phyloP scores from a whole-genome alignment of 306 rosid genomes.

The Begonia loranthoides region DNA sequence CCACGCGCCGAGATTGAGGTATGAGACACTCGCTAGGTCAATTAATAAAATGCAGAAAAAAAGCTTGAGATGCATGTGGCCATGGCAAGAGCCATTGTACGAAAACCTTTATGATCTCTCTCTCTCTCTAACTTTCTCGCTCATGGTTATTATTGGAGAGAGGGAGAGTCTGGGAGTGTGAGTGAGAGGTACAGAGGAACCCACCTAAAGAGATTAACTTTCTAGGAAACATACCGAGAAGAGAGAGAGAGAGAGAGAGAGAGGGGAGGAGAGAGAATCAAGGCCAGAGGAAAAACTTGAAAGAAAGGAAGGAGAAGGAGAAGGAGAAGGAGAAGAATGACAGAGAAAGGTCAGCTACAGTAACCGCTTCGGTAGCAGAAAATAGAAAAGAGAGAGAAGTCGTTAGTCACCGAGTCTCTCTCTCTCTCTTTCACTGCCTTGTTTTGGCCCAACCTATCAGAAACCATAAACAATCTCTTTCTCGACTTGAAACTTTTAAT shows the following conservation, averaged over 20 bases:
- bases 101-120: conserved; percentile 37
- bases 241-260: conserved; percentile 1
- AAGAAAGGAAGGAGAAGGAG: conserved; percentile 7
- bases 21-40: background rate
- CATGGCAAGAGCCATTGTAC: conserved; percentile 40
- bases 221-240: conserved; percentile 25
- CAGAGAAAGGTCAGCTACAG: conserved; percentile 18
- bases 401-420: conserved; percentile 34
- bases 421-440: conserved; percentile 4
- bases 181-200: conserved; percentile 11
- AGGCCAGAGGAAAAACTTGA: conserved; percentile 1
- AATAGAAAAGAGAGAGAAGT: conserved; percentile 26
- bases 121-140: conserved; percentile 1
- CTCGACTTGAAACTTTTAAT: conserved; percentile 1
- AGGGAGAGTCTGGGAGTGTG: conserved; percentile 10
- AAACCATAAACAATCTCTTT: background rate
- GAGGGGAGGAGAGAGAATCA: background rate
- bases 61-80: conserved; percentile 35
- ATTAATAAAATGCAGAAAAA: background rate
- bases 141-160: conserved; percentile 57
- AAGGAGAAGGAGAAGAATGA: conserved; percentile 20
- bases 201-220: conserved; percentile 31
- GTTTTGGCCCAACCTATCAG: background rate
- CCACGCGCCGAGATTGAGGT: background rate
- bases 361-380: background rate